Conservation (phyloP, 345 rosid genomes). For the Sisymbrium irio region DNA sequence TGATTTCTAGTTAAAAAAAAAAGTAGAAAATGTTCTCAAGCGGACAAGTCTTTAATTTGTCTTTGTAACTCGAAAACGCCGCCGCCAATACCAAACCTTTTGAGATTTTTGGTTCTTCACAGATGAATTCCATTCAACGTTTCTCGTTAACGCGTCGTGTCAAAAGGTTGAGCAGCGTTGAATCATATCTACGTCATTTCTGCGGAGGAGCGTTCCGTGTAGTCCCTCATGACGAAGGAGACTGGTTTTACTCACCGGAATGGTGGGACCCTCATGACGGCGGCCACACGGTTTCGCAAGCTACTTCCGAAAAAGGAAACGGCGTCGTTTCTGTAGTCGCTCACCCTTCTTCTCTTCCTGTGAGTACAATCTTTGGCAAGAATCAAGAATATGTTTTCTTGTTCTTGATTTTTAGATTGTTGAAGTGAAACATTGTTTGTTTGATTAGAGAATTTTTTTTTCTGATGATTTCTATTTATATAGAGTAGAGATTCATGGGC, state of each 20-base stretch:
- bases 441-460: background rate
- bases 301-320: slow-evolving; percentile 59
- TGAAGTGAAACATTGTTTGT: background rate
- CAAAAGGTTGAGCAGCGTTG: slow-evolving; percentile 10
- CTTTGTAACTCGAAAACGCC: too few species aligned
- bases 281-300: slow-evolving; percentile 48
- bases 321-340: slow-evolving; percentile 80
- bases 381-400: too few species aligned
- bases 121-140: slow-evolving; percentile 20
- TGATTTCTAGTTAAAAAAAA: too few species aligned
- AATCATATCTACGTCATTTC: slow-evolving; percentile 41
- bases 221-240: slow-evolving; percentile 68
- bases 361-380: slow-evolving; percentile 34
- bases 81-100: too few species aligned
- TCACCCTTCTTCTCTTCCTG: slow-evolving; percentile 76
- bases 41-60: too few species aligned
- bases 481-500: slow-evolving; percentile 64
- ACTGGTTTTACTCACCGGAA: slow-evolving; percentile 77
- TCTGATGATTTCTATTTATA: slow-evolving; percentile 2
- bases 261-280: slow-evolving; percentile 71
- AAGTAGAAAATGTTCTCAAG: too few species aligned
- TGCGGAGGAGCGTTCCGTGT: slow-evolving; percentile 33
- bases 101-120: background rate
- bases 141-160: background rate
- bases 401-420: too few species aligned